A percentile compares a stretch with the other conserved stretches of the same genome.
Conservation (phyloP, 768 basidiomycete genomes). For the Leccinum broughii region DNA sequence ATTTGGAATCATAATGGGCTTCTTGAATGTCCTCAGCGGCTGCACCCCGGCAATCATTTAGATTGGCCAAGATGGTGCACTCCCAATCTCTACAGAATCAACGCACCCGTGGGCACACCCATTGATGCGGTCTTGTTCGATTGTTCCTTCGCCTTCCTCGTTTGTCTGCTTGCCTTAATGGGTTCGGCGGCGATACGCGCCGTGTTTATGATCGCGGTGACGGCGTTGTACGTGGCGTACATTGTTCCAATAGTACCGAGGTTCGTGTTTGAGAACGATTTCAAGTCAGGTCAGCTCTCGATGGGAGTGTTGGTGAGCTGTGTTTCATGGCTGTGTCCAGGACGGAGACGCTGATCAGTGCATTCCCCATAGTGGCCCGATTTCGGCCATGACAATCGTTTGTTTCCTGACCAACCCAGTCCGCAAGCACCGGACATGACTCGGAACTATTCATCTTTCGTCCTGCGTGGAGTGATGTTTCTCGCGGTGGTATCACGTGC, state of each 20-base stretch:
- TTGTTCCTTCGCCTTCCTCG: constrained; percentile 22
- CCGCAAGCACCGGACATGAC: too few relatives aligned
- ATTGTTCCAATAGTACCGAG: constrained; percentile 48
- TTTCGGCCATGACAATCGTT: too few relatives aligned
- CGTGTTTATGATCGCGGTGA: constrained; percentile 47
- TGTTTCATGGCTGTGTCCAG: too few relatives aligned
- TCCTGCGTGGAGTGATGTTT: too few relatives aligned
- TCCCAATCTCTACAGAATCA: constrained; percentile 54
- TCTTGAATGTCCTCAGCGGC: too few relatives aligned
- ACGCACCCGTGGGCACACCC: constrained; percentile 40
- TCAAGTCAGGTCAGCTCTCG: constrained; percentile 46
- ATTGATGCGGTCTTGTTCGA: constrained; percentile 47
- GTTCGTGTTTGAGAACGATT: constrained; percentile 40
- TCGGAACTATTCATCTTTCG: too few relatives aligned
- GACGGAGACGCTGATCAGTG: background rate
- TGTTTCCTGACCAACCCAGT: too few relatives aligned
- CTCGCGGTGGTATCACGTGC: too few relatives aligned
- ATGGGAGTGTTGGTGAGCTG: constrained; percentile 40
- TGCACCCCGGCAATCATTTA: too few relatives aligned
- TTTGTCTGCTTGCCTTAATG: constrained; percentile 45
- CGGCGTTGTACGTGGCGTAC: constrained; percentile 45
- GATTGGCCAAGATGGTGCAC: constrained; percentile 28
- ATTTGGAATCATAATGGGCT: too few relatives aligned
- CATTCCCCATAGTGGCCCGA: too few relatives aligned
- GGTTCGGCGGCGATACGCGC: constrained; percentile 55